Base-by-base conservation (phyloP, 768 basidiomycete genomes). In the Amanita polypyramis region DNA sequence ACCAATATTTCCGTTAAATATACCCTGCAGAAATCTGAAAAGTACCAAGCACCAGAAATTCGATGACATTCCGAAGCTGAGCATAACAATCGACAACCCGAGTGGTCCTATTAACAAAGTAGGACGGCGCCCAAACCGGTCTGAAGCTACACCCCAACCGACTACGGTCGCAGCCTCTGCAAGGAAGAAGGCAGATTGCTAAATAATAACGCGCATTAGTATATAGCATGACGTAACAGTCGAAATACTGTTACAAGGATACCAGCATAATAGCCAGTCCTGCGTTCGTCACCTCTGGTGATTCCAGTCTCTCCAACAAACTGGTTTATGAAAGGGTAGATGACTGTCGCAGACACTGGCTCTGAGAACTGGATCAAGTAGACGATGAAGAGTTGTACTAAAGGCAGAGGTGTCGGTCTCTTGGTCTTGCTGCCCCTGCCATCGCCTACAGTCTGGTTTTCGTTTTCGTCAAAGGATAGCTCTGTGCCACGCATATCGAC, bases 111-210 rank as follows among this genome's bases (percentile, higher is more conserved):
- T 49, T 2, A 75, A 57, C 19, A 76, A 54, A 2, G 74, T 57
- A 15, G 73, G 72, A 34, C 65, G 57, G n/a, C 73, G 64, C 2
- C 74, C 75, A 49, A 68, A 52, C 19, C 60, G 58, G 53, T 74
- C 73, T 3, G 73, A 71, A 14, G 68, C 55, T 49, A 65, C 58
- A 4, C 70, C 69, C 73, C 72, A 75, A 27, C 63, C 61, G 14
- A 74, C 60, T n/a, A 72, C 69, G 5, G 68, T 70, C 5, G 66
- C 27, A 17, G 64, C 64, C 57, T 75, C 70, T 10, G 64, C 60
- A 19, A 58, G 43, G 52, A 62, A 68, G 51, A 68, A 69, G 15
- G 62, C 47, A 6, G 66, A 67, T 52, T 65, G 64, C 65, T 68
- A n/a, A 44, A 14, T 19, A 47, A 7, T 4, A 7, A 7, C 25